Base-by-base conservation (phyloP, 352 stramenopile species). In the Phytophthora citrophthora region DNA sequence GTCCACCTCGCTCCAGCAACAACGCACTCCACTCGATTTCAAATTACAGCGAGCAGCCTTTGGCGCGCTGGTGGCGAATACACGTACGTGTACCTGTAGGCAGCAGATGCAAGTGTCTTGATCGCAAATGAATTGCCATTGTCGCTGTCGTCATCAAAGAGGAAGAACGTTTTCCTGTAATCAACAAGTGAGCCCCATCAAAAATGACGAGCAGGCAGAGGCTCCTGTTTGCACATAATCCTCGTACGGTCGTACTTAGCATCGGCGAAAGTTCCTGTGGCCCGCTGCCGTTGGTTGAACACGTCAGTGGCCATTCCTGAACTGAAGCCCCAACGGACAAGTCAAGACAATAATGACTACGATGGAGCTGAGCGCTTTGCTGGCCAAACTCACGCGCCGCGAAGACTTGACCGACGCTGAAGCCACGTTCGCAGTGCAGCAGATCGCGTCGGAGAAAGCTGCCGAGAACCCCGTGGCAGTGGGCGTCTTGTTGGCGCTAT, bases 401-500 rank as follows among this genome's bases (percentile, higher is more conserved):
- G 81, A 95, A 64, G 79, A 94, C 63, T 64, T 95, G 39, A 88
- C 68, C 48, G 71, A 83, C n/a, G 75, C 64, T 5, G 87, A 95
- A 54, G 83, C 86, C 20, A 71, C 72, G 11, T 88, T 86, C 64
- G 81, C 83, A 56, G 90, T 93, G 50, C 70, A 86, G 43, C 69
- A 80, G 16, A 91, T 95, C 63, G 77, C 85, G n/a, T 89, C 82
- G 6, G 87, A 89, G 50, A 72, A 79, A 44, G 76, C 79, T 11
- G 41, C 55, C 12, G 66, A 74, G 45, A 91, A 92, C 57, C 78
- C 83, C 11, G 81, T 90, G 48, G 83, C 62, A 31, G 83, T 98
- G 3, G 96, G 91, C 56, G 93, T 97, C 10, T 82, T 99, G 50
- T 84, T 99, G 9, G 96, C 94, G 46, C 79, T 99, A 16, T 79